Conservation (phyloP, 108 stramenopile genomes). For the Aurantiochytrium sp. region DNA sequence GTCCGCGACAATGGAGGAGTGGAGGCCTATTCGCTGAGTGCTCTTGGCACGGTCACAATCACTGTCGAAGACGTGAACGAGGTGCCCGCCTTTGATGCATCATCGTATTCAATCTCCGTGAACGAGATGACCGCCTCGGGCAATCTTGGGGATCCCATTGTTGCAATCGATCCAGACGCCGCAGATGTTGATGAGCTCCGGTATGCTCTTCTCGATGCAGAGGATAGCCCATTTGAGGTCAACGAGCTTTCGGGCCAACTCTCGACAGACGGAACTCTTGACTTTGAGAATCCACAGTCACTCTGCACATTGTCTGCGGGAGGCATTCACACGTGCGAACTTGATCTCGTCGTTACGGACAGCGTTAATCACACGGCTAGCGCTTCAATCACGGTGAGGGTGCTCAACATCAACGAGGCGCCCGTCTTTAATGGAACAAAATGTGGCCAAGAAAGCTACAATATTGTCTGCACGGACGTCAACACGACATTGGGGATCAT, state of each 20-base stretch:
- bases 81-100: not conserved
- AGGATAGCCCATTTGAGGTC: not conserved
- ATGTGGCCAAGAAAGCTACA: not conserved
- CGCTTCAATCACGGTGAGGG: not conserved
- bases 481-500: not conserved
- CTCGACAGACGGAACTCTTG: not conserved
- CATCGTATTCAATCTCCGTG: not conserved
- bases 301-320: not conserved
- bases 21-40: not conserved
- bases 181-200: not conserved
- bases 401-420: not conserved
- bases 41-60: not conserved
- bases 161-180: not conserved
- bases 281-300: not conserved
- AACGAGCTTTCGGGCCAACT: not conserved
- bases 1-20: not conserved
- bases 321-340: not conserved
- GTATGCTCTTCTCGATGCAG: not conserved
- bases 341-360: not conserved
- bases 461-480: too few species aligned
- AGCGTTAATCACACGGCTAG: not conserved
- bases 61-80: conserved; percentile 1
- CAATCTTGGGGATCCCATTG: not conserved
- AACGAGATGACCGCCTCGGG: not conserved
- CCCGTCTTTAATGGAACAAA: not conserved